These are phyloP conservation scores for Lactarius sp. DNA, from an alignment of 768 basidiomycete species.

Conservation along the genomic window DNA sequence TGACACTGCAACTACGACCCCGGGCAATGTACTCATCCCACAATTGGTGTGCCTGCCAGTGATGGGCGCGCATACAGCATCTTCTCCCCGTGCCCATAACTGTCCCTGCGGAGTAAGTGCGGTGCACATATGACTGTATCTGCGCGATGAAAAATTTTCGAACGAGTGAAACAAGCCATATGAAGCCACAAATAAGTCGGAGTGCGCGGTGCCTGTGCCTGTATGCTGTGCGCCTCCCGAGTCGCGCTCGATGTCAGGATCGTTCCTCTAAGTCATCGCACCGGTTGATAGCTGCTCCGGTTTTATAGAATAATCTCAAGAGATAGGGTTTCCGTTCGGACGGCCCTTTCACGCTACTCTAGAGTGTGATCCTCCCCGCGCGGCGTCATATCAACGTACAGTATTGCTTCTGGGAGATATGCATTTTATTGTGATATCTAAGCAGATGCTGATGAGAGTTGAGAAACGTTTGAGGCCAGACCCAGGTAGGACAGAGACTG, in stretches of 20 bases:
- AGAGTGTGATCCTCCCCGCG: background rate
- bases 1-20: background rate
- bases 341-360: background rate
- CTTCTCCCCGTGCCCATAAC: background rate
- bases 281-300: background rate
- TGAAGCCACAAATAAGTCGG: constrained; percentile 3
- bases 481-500: no score
- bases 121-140: background rate
- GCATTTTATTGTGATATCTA: no score
- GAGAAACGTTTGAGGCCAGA: background rate
- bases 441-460: background rate
- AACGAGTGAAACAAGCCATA: background rate
- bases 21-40: background rate
- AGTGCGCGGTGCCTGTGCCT: constrained; percentile 17
- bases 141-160: constrained; percentile 3
- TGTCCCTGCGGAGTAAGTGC: constrained; percentile 1
- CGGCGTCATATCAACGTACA: background rate
- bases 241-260: background rate
- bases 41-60: background rate
- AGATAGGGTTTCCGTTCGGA: background rate
- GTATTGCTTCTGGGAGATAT: no score
- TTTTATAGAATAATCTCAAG: no score
- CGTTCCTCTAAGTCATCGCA: no score
- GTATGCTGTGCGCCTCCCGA: constrained; percentile 7
- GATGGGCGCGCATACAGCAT: constrained; percentile 9